Base-by-base conservation (phyloP, 768 basidiomycete genomes). In the Suillus decipiens region DNA sequence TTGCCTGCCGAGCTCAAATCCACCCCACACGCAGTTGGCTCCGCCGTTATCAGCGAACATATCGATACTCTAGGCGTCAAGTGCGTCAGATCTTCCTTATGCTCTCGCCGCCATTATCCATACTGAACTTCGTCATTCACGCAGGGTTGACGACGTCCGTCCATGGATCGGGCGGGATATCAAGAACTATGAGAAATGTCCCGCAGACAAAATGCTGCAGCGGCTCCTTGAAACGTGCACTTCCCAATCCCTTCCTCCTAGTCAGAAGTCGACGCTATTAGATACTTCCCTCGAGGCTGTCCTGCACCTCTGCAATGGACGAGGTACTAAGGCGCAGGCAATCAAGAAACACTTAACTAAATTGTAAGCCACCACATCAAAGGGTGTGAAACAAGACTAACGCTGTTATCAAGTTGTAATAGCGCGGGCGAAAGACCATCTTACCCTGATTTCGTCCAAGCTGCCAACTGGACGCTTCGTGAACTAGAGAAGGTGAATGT, bases 181-280 rank as follows among this genome's bases (percentile, higher is more conserved):
- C 60, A 24, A 39, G 15, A 34, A 61, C 31, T 36, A n/a, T 34
- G 22, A 10, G 50, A 12, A 12, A 36, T 61, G 33, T 6, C 22
- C 4, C 6, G 34, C n/a, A 10, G 60, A 61, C 60, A 3, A 19
- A 45, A 60, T 60, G 47, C 59, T 53, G 14, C 28, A 51, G 31
- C 28, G 1, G 22, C 59, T 60, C 17, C 47, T 60, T 37, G 28
- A 60, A 48, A 48, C 15, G 17, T 61, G 60, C 28, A 11, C 51
- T n/a, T 56, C 34, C 15, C n/a, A 57, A 22, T 19, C 28, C 17
- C 12, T 53, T 37, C 17, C 51, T n/a, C n/a, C 51, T n/a, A 31
- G 28, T 50, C 15, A 51, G 50, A 61, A 61, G 51, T 37, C 50
- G 10, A 37, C 17, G 4, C 6, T 61, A 57, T 10, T 56, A 17